These are phyloP conservation scores for Ceratobasidium sp. DNA, from an alignment of 1,284 basidiomycete genomes.

Conservation along the genomic window DNA sequence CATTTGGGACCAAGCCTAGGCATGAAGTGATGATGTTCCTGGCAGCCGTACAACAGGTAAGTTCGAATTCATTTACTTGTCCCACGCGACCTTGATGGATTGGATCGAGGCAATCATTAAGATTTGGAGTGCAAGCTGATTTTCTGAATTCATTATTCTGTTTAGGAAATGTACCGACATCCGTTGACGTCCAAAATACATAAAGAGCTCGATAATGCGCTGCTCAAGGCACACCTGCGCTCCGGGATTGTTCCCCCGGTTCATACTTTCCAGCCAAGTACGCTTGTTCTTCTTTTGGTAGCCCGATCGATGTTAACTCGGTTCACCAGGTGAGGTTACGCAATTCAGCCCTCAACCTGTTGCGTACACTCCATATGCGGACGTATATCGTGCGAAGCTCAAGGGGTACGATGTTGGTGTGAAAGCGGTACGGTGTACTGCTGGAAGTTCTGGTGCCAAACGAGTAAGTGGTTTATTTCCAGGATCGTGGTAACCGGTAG, in stretches of 20 bases:
- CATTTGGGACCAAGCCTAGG: conserved; percentile 34
- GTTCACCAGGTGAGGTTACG: conserved; percentile 26
- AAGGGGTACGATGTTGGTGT: conserved; percentile 38
- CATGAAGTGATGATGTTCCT: conserved; percentile 39
- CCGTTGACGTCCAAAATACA: conserved; percentile 38
- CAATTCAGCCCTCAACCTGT: conserved; percentile 36
- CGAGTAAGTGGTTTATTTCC: conserved; percentile 18
- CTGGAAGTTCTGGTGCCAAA: conserved; percentile 38
- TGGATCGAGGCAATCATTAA: not conserved
- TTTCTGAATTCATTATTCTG: not conserved
- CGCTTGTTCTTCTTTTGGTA: not conserved
- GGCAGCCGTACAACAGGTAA: conserved; percentile 27
- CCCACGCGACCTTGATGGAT: not conserved
- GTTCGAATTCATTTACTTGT: not conserved
- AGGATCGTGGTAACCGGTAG: not conserved
- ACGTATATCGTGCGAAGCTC: conserved; percentile 33
- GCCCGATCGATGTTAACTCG: not conserved
- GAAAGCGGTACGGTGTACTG: conserved; percentile 38
- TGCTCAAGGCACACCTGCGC: conserved; percentile 36
- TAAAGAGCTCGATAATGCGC: conserved; percentile 38
- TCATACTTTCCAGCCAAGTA: conserved; percentile 36
- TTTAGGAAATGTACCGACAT: conserved; percentile 39
- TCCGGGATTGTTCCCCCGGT: conserved; percentile 38
- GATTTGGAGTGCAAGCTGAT: conserved; percentile 4
- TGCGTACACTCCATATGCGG: conserved; percentile 36